These are phyloP conservation scores for Penicillium coprophilum DNA, from an alignment of 495 filamentous ascomycete species.

Conservation along the genomic window DNA sequence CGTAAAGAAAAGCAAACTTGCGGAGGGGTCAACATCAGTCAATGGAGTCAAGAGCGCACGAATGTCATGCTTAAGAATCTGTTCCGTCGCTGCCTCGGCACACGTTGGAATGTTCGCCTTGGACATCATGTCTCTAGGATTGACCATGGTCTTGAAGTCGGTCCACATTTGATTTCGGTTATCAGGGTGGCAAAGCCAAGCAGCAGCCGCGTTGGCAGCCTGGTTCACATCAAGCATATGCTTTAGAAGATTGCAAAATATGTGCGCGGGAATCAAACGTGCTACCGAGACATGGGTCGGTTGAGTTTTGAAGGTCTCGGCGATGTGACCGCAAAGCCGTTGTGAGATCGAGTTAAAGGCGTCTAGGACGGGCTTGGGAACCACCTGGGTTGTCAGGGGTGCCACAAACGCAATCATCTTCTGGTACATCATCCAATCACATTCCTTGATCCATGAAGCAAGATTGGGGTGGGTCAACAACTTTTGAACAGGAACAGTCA, in stretches of 20 bases:
- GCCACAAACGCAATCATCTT: conserved; percentile 92
- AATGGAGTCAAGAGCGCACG: conserved; percentile 61
- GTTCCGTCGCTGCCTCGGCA: conserved; percentile 50
- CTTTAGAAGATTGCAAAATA: conserved; percentile 82
- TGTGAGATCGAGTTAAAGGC: conserved; percentile 83
- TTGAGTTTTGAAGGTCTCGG: conserved; percentile 72
- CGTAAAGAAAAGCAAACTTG: conserved; percentile 38
- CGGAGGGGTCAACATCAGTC: conserved; percentile 33
- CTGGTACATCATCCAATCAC: conserved; percentile 92
- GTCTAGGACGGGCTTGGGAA: conserved; percentile 78
- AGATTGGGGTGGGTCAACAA: conserved; percentile 78
- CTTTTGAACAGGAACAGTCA: conserved; percentile 97
- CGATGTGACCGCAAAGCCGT: conserved; percentile 72
- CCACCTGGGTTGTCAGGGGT: conserved; percentile 80
- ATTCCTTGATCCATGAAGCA: conserved; percentile 90
- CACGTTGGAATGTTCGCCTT: conserved; percentile 46
- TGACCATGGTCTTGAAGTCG: conserved; percentile 82
- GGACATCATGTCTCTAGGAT: conserved; percentile 55
- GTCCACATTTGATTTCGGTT: conserved; percentile 78
- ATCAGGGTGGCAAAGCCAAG: conserved; percentile 50
- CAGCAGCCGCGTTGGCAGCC: conserved; percentile 61
- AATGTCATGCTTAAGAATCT: conserved; percentile 73
- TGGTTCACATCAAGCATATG: conserved; percentile 87
- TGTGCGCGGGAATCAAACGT: conserved; percentile 80
- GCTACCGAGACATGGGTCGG: conserved; percentile 81